These are phyloP conservation scores for Lachnum nothofagi DNA, from an alignment of 2,329 filamentous ascomycete species.

Conservation along the genomic window DNA sequence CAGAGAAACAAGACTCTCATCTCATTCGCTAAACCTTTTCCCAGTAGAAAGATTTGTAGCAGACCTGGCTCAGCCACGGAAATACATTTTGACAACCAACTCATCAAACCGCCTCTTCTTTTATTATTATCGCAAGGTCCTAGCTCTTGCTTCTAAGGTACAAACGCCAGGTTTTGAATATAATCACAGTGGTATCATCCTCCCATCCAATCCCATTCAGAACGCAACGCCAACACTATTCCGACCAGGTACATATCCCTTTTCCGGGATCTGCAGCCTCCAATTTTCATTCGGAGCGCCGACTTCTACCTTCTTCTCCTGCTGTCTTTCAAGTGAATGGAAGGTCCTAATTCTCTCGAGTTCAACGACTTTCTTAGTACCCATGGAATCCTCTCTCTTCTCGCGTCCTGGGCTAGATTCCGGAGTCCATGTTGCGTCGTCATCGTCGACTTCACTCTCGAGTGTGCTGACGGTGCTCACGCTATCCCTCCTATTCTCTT, in stretches of 20 bases:
- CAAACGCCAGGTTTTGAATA: not conserved
- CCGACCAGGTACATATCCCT: slow-evolving; percentile 27
- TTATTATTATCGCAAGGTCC: not conserved
- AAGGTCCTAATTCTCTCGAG: slow-evolving; percentile 22
- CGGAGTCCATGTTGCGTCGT: slow-evolving; percentile 47
- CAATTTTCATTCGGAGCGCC: slow-evolving; percentile 31
- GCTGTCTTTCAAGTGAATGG: no score
- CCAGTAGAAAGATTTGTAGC: no score
- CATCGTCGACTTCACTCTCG: slow-evolving; percentile 38
- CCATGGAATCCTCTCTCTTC: slow-evolving; percentile 7
- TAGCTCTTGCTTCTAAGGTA: not conserved
- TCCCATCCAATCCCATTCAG: slow-evolving; percentile 19
- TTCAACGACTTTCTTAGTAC: slow-evolving; percentile 23
- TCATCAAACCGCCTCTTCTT: not conserved
- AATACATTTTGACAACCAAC: not conserved
- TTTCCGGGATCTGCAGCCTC: slow-evolving; percentile 34
- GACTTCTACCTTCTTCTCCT: slow-evolving; percentile 16
- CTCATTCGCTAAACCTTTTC: no score
- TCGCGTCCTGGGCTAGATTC: slow-evolving; percentile 27
- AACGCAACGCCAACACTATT: slow-evolving; percentile 45
- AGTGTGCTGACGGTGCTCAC: slow-evolving; percentile 44
- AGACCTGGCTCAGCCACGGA: not conserved
- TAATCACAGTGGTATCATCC: not conserved
- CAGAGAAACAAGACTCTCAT: no score
- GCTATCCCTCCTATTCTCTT: slow-evolving; percentile 35